Conservation (phyloP, 2,329 filamentous ascomycete species). For the Thermochaetoides dissita region DNA sequence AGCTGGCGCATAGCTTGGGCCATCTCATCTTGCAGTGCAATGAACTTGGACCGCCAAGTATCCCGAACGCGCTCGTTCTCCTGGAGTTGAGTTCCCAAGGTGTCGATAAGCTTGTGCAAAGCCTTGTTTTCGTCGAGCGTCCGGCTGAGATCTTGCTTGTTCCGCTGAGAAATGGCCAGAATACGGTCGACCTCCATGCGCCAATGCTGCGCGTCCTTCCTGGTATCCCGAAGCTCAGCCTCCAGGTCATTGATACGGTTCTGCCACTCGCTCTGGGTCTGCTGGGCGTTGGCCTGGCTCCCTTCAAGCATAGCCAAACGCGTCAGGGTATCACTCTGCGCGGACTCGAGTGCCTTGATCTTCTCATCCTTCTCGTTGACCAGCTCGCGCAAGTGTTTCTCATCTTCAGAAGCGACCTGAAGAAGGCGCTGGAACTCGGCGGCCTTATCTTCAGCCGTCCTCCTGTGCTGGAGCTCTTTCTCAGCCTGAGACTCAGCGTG, state of each 20-base stretch:
- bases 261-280: conserved; percentile 40
- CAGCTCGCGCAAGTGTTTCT: conserved; percentile 50
- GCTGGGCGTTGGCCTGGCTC: conserved; percentile 43
- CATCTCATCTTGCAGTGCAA: conserved; percentile 80
- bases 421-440: conserved; percentile 59
- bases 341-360: conserved; percentile 45
- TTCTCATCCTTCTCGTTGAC: conserved; percentile 57
- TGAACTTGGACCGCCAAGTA: conserved; percentile 69
- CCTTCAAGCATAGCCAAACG: conserved; percentile 55
- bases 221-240: conserved; percentile 38
- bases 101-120: conserved; percentile 58
- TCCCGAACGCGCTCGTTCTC: conserved; percentile 78
- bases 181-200: conserved; percentile 47
- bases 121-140: conserved; percentile 52
- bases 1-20: conserved; percentile 63
- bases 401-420: conserved; percentile 57
- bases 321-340: conserved; percentile 40
- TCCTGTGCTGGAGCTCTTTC: conserved; percentile 46
- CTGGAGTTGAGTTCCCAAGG: conserved; percentile 63
- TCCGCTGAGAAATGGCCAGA: conserved; percentile 35
- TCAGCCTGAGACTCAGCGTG: conserved; percentile 50
- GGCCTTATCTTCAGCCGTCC: conserved; percentile 57
- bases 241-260: conserved; percentile 42
- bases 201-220: conserved; percentile 47
- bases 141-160: conserved; percentile 34